phyloP scores from a whole-genome alignment of 2,329 filamentous ascomycete species.

The Talaromyces sp. region DNA sequence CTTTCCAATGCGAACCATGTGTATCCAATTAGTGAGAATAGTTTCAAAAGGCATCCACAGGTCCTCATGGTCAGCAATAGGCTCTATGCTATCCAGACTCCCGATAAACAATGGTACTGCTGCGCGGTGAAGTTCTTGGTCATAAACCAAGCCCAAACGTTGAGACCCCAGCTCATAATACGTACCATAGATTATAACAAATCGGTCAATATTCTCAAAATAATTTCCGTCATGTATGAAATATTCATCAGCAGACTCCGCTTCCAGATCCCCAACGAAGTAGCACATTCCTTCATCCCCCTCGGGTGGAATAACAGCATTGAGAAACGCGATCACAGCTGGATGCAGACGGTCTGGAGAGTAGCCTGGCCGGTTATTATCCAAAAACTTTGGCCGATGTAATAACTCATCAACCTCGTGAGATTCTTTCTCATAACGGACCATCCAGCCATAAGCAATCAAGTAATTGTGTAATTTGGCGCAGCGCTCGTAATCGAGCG shows the following conservation, averaged over 20 bases:
- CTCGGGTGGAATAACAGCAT: slow-evolving; percentile 13
- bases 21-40: slow-evolving; percentile 23
- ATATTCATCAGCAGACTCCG: background rate
- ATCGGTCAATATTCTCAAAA: slow-evolving; percentile 6
- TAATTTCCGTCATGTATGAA: background rate
- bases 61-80: slow-evolving; percentile 20
- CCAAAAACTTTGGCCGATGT: background rate
- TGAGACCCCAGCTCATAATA: slow-evolving; percentile 18
- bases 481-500: slow-evolving; percentile 21
- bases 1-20: slow-evolving; percentile 21
- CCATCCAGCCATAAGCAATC: slow-evolving; percentile 23
- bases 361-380: slow-evolving; percentile 7
- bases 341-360: slow-evolving; percentile 20
- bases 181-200: slow-evolving; percentile 22
- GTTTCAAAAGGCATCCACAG: slow-evolving; percentile 22
- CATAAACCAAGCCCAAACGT: slow-evolving; percentile 16
- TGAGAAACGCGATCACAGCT: slow-evolving; percentile 20
- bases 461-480: slow-evolving; percentile 24
- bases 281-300: slow-evolving; percentile 16
- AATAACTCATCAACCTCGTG: slow-evolving; percentile 17
- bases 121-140: slow-evolving; percentile 12
- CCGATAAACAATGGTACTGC: slow-evolving; percentile 11
- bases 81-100: slow-evolving; percentile 18
- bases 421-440: slow-evolving; percentile 16
- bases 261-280: background rate